phyloP scores from a whole-genome alignment of 164 flowering plant genomes.

The Umbilicus rupestris region DNA sequence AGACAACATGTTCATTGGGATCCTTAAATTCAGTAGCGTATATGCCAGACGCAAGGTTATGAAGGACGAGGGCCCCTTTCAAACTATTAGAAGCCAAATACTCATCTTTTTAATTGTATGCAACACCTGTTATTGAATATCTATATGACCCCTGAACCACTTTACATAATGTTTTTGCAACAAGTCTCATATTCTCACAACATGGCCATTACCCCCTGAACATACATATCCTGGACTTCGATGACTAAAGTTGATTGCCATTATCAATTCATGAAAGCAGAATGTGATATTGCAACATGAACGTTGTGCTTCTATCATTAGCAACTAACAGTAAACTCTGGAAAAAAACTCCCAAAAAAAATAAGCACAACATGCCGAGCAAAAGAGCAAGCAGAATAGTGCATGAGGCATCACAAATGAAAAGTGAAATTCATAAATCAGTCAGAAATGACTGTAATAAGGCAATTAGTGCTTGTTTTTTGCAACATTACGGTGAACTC shows the following conservation, averaged over 20 bases:
- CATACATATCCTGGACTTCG: conserved; percentile 90
- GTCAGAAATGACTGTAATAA: too few species aligned
- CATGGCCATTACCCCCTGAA: conserved; percentile 87
- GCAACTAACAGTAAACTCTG: too few species aligned
- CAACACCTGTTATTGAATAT: conserved; percentile 67
- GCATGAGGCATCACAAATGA: too few species aligned
- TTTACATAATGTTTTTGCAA: conserved; percentile 89
- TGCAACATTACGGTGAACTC: too few species aligned
- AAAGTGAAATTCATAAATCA: too few species aligned
- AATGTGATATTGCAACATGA: conserved; percentile 1
- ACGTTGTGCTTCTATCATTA: neutral
- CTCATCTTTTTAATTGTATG: conserved; percentile 96
- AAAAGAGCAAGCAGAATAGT: too few species aligned
- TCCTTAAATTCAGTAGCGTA: conserved; percentile 75
- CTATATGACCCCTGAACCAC: conserved; percentile 89
- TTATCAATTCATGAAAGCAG: conserved; percentile 51
- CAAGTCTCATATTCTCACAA: conserved; percentile 95
- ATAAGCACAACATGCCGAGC: too few species aligned
- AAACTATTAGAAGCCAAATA: conserved; percentile 90
- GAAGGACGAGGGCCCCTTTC: conserved; percentile 84
- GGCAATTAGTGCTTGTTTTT: too few species aligned
- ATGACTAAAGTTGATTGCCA: conserved; percentile 79
- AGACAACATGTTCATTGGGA: conserved; percentile 77
- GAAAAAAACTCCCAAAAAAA: too few species aligned
- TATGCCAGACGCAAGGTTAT: conserved; percentile 95